Evolutionary conservation across 441 rosid species (phyloP), one percentile per base, ranked within the genome.

Genomic region (Populus hybrid): DNA sequence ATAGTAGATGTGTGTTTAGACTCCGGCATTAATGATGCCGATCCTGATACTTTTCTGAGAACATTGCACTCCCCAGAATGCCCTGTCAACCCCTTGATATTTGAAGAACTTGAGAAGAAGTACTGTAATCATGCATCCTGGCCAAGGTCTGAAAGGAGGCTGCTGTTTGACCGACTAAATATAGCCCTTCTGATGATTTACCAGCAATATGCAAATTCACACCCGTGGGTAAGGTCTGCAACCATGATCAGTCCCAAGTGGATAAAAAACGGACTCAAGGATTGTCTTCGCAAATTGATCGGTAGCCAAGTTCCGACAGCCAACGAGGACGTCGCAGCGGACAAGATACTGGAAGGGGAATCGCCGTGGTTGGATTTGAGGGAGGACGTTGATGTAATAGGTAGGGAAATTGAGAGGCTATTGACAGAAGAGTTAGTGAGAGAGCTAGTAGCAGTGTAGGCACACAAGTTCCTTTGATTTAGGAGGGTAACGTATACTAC

Each of bases 61-160:
- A 83, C 89, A 73, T 84, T 91, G 82, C 87, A 93, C 79, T 87
- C 93, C 57, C 79, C 86, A 11, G 92, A 95, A 57, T 82, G 86
- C 81, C 95, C 97, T 0, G 85, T 92, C 79, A 91, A 82, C 67
- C 93, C 92, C 32, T 50, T 69, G 18, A 81, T 92, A 70, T 97
- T 95, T 4, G 91, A 93, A 73, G 91, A 90, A 81, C 90, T 95
- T 1, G 99, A 97, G 88, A 88, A 91, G 82, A 86, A 85, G 77
- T 89, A 89, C 81, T 66, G 78, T 4, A 50, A 64, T 67, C 72
- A 73, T 73, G 71, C 77, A 50, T 79, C 86, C 67, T 86, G 89
- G 80, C 79, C 85, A 10, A 89, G 88, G 83, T 67, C 89, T 12
- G 98, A 92, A 66, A 87, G 99, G 76, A 89, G 82, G 79, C 86